Base-by-base conservation (phyloP, 2,329 filamentous ascomycete genomes). In the Epichloe coenophiala region DNA sequence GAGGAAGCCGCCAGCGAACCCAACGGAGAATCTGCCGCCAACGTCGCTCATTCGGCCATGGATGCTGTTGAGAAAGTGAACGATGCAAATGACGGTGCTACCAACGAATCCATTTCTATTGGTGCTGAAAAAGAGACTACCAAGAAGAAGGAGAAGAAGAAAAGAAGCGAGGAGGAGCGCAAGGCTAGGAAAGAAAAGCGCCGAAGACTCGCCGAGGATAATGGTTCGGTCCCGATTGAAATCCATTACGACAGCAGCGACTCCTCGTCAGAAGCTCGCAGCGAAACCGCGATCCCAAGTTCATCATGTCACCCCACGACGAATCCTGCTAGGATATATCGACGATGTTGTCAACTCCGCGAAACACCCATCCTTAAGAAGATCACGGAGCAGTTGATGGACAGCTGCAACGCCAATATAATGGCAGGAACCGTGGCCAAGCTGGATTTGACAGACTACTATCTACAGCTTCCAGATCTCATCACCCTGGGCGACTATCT, bases 71-170 rank as follows among this genome's bases (percentile, higher is more conserved):
- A 39, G 2, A 65, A 42, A 23, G 62, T 61, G 48, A 48, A 45
- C 49, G 55, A 51, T 54, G 59, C 53, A 52, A 65, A 60, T 53
- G 53, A 65, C 51, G 50, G 54, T 54, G 19, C 52, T 41, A 55
- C 65, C 33, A 50, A 51, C 17, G 47, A 54, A 23, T 42, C 55
- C 2, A 40, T 51, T 3, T n/a, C 40, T 9, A 45, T 42, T 15
- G 54, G 54, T n/a, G n/a, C 61, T 49, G 59, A 70, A 23, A 70
- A 68, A 62, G 77, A 67, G 40, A 69, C 68, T 35, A 71, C 68
- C 7, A 83, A 83, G 59, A 96, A 94, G 68, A 93, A 88, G 66
- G 90, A 96, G 62, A 96, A 95, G 74, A 96, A 96, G 70, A 95
- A 95, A 71, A 83, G 85, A 57, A 95, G 87, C 40, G 91, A 96